phyloP scores from a whole-genome alignment of 208 protist genomes.

The Leishmania major region DNA sequence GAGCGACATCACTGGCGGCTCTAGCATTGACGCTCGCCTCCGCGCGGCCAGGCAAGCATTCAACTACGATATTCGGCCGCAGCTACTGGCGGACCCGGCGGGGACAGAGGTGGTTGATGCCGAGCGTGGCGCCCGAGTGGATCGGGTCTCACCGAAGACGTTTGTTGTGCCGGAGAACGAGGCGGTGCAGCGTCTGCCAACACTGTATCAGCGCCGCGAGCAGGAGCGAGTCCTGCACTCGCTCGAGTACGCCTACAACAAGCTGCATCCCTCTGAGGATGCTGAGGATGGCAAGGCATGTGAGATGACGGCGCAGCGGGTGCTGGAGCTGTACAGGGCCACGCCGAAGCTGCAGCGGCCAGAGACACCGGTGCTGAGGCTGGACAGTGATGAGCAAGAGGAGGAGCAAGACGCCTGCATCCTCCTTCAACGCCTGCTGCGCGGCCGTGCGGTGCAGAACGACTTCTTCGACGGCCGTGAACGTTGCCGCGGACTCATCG shows the following conservation, averaged over 20 bases:
- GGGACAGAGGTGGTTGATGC: conserved; percentile 75
- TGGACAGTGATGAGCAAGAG: conserved; percentile 85
- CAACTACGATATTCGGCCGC: conserved; percentile 87
- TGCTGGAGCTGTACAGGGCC: conserved; percentile 88
- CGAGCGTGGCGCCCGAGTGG: conserved; percentile 44
- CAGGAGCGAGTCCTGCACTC: conserved; percentile 78
- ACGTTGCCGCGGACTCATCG: conserved; percentile 90
- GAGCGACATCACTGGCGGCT: neutral
- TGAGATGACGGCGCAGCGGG: conserved; percentile 34
- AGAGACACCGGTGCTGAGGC: conserved; percentile 87
- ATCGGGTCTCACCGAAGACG: conserved; percentile 41
- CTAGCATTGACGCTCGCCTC: conserved; percentile 21
- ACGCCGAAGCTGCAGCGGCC: conserved; percentile 89
- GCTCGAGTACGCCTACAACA: conserved; percentile 78
- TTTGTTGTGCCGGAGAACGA: conserved; percentile 75
- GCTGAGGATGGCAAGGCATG: conserved; percentile 3
- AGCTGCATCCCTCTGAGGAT: conserved; percentile 45
- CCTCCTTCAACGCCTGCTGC: conserved; percentile 90
- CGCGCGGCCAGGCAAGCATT: conserved; percentile 25
- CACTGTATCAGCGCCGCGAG: conserved; percentile 82
- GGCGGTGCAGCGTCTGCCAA: conserved; percentile 67
- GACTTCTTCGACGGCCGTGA: conserved; percentile 95
- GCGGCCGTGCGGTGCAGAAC: conserved; percentile 92
- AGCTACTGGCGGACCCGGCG: conserved; percentile 58
- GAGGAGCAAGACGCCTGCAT: conserved; percentile 85